Conservation (phyloP, 768 basidiomycete genomes). For the Galerina marginata region DNA sequence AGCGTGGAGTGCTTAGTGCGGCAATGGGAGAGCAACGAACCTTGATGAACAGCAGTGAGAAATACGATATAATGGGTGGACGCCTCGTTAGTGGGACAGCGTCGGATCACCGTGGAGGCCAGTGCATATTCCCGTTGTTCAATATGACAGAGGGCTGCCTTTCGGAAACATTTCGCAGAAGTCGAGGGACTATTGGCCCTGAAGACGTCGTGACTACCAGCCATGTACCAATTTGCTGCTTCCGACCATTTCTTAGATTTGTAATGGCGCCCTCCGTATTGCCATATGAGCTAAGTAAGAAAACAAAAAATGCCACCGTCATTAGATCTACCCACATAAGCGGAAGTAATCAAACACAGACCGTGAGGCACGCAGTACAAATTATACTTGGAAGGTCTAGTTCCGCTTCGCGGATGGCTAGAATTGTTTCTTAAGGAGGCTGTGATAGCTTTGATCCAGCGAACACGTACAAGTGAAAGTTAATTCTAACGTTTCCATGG, state of each 20-base stretch:
- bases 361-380: constrained; percentile 75
- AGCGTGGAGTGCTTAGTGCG: constrained; percentile 5
- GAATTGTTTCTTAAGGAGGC: constrained; percentile 12
- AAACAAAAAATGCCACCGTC: not conserved
- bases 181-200: constrained; percentile 54
- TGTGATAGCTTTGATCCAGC: not conserved
- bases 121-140: constrained; percentile 75
- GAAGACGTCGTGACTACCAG: constrained; percentile 73
- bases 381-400: constrained; percentile 66
- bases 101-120: constrained; percentile 73
- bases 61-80: constrained; percentile 80
- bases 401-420: constrained; percentile 62
- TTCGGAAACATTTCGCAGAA: constrained; percentile 76
- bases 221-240: constrained; percentile 84
- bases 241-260: constrained; percentile 72
- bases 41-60: constrained; percentile 79
- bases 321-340: not conserved
- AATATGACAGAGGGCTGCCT: constrained; percentile 84
- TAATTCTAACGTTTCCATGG: constrained; percentile 61
- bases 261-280: constrained; percentile 83
- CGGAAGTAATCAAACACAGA: constrained; percentile 35
- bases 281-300: constrained; percentile 73
- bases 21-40: constrained; percentile 46
- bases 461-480: constrained; percentile 64
- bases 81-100: constrained; percentile 76